Evolutionary conservation across 2,329 filamentous ascomycete species (phyloP).

Genomic region (Penicillium brasilianum): DNA sequence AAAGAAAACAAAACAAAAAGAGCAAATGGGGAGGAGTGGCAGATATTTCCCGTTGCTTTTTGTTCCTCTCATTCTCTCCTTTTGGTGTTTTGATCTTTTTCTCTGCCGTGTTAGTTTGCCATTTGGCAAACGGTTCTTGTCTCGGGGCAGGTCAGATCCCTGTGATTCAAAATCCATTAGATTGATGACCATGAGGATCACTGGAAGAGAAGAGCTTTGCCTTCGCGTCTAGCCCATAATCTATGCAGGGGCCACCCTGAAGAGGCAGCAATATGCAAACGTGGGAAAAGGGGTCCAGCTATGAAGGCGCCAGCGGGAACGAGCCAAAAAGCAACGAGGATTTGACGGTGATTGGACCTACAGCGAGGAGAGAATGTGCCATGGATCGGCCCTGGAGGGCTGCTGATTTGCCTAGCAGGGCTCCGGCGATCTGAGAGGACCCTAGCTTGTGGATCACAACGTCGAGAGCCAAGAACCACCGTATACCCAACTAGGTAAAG

Average conservation of each 20-base stretch:
- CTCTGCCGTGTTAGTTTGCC: neutral
- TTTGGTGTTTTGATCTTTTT: neutral
- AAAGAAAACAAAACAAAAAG: neutral
- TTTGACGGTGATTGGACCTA: constrained; percentile 9
- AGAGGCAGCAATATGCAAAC: neutral
- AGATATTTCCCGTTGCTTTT: constrained; percentile 3
- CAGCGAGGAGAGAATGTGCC: constrained; percentile 2
- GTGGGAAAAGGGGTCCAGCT: neutral
- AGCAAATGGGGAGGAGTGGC: constrained; percentile 4
- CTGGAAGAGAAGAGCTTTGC: neutral
- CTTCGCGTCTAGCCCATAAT: neutral
- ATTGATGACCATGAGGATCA: neutral
- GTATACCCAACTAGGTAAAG: constrained; percentile 27
- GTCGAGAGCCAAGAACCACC: constrained; percentile 24
- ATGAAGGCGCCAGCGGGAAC: neutral
- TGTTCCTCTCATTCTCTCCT: constrained; percentile 3
- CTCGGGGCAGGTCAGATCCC: constrained; percentile 6
- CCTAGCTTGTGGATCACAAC: constrained; percentile 29
- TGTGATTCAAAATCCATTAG: constrained; percentile 1
- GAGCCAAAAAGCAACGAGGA: constrained; percentile 7
- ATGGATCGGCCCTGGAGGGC: constrained; percentile 17
- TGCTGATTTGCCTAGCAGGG: constrained; percentile 17
- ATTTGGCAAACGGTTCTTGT: neutral
- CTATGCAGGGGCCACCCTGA: neutral
- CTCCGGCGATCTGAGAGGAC: constrained; percentile 26